Evolutionary conservation across 768 basidiomycete genomes (phyloP), one percentile per base, ranked within the genome.

Genomic region (Coprinellus micaceus): DNA sequence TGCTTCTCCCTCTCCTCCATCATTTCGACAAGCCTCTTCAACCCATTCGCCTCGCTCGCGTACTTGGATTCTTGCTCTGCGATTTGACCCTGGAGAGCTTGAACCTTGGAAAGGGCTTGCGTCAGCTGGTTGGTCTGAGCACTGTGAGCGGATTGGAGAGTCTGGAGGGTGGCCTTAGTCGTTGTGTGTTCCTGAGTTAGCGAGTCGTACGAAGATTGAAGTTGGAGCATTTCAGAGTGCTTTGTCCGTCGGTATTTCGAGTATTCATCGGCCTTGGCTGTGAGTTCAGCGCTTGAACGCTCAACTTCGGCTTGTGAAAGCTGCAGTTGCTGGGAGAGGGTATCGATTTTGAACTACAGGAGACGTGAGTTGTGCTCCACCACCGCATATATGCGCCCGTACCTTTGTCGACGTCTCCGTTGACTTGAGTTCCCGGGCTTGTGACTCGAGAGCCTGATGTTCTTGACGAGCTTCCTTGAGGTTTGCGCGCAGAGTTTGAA

Each of bases 1-100:
- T 94, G 89, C 52, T 85, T 84, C 67, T 94, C 93, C 36, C 94
- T 81, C 55, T 88, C 88, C 67, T 98, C 93, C 78, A 97, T 86
- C 76, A 94, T 82, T 6, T 80, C 74, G 11, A 94, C 86, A 17
- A 97, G 76, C 28, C 93, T 80, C 56, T 83, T 82, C 61, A 94
- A 71, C 12, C 84, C 82, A 39, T 80, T 83, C 2, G 86, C 84
- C 67, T 98, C 94, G 56, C 79, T 82, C 0, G 87, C 79, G 67
- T 91, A 95, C 1, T 84, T 85, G 1, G 87, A 84, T 62, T 96
- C 93, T 63, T 91, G 88, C 63, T 91, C 90, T 2, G 91, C 93
- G 12, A 94, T 76, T 59, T 87, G 85, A 4, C 86, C 84, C 33
- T 83, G 84, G 37, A 95, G 77, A 54, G 84, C 84, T 61, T 91